Percentiles rank a stretch among this genome's conserved stretches.
phyloP scores from a whole-genome alignment of 2,329 filamentous ascomycete genomes.

The Gremmenia infestans region DNA sequence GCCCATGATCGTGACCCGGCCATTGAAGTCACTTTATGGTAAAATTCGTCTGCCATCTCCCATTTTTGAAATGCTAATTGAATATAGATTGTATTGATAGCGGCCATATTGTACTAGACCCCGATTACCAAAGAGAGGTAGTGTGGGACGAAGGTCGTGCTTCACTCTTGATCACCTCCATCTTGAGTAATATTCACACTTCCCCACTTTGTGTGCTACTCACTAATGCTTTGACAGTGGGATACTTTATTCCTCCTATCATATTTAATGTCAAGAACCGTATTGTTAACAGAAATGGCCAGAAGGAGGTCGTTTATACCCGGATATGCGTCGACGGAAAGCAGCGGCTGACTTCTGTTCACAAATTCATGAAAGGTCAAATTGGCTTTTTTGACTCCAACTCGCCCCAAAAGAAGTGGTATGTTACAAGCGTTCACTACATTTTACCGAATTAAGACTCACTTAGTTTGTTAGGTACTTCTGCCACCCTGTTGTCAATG shows the following conservation, averaged over 20 bases:
- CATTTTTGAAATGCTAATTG: conserved; percentile 11
- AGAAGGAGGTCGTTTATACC: conserved; percentile 16
- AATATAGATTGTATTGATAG: conserved; percentile 25
- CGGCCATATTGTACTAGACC: conserved; percentile 37
- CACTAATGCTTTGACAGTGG: conserved; percentile 21
- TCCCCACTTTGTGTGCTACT: neutral
- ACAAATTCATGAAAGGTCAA: conserved; percentile 39
- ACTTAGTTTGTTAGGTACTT: conserved; percentile 23
- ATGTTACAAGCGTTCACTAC: conserved; percentile 5
- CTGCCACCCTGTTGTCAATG: conserved; percentile 25
- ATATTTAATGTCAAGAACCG: conserved; percentile 37
- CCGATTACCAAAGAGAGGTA: conserved; percentile 43
- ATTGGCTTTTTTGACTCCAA: conserved; percentile 39
- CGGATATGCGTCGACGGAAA: conserved; percentile 44
- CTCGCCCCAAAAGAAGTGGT: conserved; percentile 38
- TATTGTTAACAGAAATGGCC: conserved; percentile 10
- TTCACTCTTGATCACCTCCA: conserved; percentile 27
- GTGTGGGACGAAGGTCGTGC: conserved; percentile 38
- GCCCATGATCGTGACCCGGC: conserved; percentile 22
- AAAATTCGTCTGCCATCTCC: conserved; percentile 1
- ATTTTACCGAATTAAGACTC: neutral
- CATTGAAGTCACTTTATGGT: conserved; percentile 22
- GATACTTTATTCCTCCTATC: conserved; percentile 40
- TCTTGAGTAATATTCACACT: conserved; percentile 22
- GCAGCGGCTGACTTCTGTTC: conserved; percentile 41